Evolutionary conservation across 805 yeast species (phyloP).

Genomic region (Yamadazyma sp.): DNA sequence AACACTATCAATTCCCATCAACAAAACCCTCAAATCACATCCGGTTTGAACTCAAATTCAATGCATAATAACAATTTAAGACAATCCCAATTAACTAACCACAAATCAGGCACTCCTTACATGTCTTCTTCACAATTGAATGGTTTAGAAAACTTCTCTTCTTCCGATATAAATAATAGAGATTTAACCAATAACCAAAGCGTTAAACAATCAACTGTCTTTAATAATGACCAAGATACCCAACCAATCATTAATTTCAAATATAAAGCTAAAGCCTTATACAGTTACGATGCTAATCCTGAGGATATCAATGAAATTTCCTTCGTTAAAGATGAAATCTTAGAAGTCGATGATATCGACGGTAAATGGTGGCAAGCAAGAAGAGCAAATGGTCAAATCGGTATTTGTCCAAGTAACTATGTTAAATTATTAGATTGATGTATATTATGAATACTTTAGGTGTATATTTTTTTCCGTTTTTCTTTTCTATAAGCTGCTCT

Average conservation of each 20-base stretch:
- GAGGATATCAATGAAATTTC: slow-evolving; percentile 92
- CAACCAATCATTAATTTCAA: slow-evolving; percentile 55
- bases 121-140: slow-evolving; percentile 55
- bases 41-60: slow-evolving; percentile 12
- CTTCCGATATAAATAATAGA: slow-evolving; percentile 31
- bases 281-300: slow-evolving; percentile 83
- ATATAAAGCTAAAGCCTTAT: slow-evolving; percentile 81
- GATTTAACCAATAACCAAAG: slow-evolving; percentile 22
- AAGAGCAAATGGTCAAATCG: slow-evolving; percentile 85
- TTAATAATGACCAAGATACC: slow-evolving; percentile 20
- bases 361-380: slow-evolving; percentile 99
- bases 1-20: slow-evolving; percentile 1
- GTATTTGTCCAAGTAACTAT: slow-evolving; percentile 94
- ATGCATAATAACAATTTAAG: no score
- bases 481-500: neutral
- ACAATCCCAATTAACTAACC: slow-evolving; percentile 30
- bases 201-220: slow-evolving; percentile 20
- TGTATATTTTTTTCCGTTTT: neutral
- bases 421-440: slow-evolving; percentile 59
- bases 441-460: slow-evolving; percentile 2
- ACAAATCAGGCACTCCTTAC: slow-evolving; percentile 30
- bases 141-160: slow-evolving; percentile 56
- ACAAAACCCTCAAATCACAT: slow-evolving; percentile 13
- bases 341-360: slow-evolving; percentile 86
- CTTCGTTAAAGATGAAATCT: slow-evolving; percentile 85